Conservation (phyloP, 257 asterid genomes). For the Gentiana macrophylla region DNA sequence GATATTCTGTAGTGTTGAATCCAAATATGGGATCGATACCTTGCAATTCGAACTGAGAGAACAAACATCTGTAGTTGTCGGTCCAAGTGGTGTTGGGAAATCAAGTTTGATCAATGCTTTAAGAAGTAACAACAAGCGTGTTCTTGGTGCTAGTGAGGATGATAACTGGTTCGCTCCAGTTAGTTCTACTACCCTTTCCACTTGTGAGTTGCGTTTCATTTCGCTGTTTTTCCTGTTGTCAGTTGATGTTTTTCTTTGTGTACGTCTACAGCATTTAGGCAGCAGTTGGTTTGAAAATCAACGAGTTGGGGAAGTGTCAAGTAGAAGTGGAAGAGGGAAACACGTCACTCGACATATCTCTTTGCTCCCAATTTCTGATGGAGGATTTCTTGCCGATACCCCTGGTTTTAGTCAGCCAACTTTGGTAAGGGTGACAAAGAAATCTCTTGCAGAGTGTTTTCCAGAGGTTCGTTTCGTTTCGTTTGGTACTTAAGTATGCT, state of each 20-base stretch:
- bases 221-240: slow-evolving; percentile 1
- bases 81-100: slow-evolving; percentile 98
- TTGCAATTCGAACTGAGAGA: slow-evolving; percentile 69
- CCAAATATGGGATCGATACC: slow-evolving; percentile 62
- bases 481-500: too few relatives aligned
- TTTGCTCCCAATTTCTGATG: slow-evolving; percentile 67
- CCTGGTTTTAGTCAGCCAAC: slow-evolving; percentile 96
- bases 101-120: slow-evolving; percentile 87
- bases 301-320: slow-evolving; percentile 90
- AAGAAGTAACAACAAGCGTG: slow-evolving; percentile 37
- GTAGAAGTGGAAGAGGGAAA: slow-evolving; percentile 91
- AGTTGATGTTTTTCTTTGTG: slow-evolving; percentile 3
- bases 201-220: slow-evolving; percentile 1
- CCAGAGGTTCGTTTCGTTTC: slow-evolving; percentile 60
- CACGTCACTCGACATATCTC: slow-evolving; percentile 88
- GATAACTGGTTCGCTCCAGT: slow-evolving; percentile 59
- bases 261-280: slow-evolving; percentile 45
- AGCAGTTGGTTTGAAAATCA: slow-evolving; percentile 88
- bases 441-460: slow-evolving; percentile 61
- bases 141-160: slow-evolving; percentile 27
- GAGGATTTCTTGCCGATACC: slow-evolving; percentile 81
- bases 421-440: slow-evolving; percentile 74
- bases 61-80: slow-evolving; percentile 76
- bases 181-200: slow-evolving; percentile 15
- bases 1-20: slow-evolving; percentile 67